These are phyloP conservation scores for Geoglossum glabrum DNA, from an alignment of 495 filamentous ascomycete genomes.

Conservation along the genomic window DNA sequence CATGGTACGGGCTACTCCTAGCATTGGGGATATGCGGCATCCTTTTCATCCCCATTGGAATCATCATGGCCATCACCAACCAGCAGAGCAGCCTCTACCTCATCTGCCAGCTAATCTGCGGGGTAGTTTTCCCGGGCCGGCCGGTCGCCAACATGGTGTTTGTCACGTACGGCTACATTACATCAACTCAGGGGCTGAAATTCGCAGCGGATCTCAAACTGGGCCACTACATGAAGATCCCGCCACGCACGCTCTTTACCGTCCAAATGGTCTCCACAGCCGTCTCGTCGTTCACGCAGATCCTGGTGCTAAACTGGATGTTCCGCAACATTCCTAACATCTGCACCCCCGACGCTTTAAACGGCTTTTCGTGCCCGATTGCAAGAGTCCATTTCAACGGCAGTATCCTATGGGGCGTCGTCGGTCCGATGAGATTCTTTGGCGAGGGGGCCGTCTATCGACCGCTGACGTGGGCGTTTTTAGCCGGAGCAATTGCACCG, in stretches of 20 bases:
- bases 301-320: slow-evolving; percentile 78
- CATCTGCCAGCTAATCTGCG: slow-evolving; percentile 66
- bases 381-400: slow-evolving; percentile 83
- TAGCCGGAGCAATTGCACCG: slow-evolving; percentile 48
- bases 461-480: slow-evolving; percentile 55
- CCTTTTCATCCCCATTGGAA: slow-evolving; percentile 61
- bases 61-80: slow-evolving; percentile 74
- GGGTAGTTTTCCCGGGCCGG: slow-evolving; percentile 55
- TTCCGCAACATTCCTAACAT: slow-evolving; percentile 53
- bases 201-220: slow-evolving; percentile 76
- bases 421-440: slow-evolving; percentile 61
- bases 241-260: slow-evolving; percentile 55
- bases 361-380: slow-evolving; percentile 74
- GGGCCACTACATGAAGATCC: slow-evolving; percentile 88
- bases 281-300: slow-evolving; percentile 60
- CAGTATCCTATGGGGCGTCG: slow-evolving; percentile 73
- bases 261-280: slow-evolving; percentile 69
- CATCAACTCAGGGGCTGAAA: slow-evolving; percentile 64
- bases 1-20: slow-evolving; percentile 59
- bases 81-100: slow-evolving; percentile 64
- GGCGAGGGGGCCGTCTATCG: slow-evolving; percentile 51
- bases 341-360: slow-evolving; percentile 57
- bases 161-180: slow-evolving; percentile 51
- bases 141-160: slow-evolving; percentile 83
- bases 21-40: slow-evolving; percentile 51